phyloP scores from a whole-genome alignment of 2,329 filamentous ascomycete genomes.

The Stagonosporopsis cucurbitacearum region DNA sequence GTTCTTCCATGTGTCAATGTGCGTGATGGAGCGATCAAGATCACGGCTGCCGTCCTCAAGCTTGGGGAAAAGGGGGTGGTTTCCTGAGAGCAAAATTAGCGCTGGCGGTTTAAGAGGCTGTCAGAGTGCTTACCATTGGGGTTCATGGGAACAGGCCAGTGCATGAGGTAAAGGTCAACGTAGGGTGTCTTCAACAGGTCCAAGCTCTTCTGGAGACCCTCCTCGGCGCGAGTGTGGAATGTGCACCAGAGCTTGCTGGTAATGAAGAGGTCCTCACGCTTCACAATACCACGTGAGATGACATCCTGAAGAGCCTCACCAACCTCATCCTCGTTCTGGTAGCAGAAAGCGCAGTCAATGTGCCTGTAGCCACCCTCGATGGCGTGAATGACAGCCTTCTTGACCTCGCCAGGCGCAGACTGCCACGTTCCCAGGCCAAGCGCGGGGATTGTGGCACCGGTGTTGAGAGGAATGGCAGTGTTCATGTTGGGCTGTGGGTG shows the following conservation, averaged over 20 bases:
- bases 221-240: constrained; percentile 73
- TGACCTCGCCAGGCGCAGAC: constrained; percentile 54
- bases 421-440: constrained; percentile 51
- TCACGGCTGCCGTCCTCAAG: constrained; percentile 76
- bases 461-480: constrained; percentile 50
- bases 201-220: constrained; percentile 75
- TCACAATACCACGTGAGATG: constrained; percentile 70
- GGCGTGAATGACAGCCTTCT: constrained; percentile 56
- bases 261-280: constrained; percentile 81
- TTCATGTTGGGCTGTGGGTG: constrained; percentile 49
- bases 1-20: constrained; percentile 78
- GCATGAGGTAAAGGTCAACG: constrained; percentile 81
- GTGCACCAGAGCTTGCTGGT: constrained; percentile 87
- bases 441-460: constrained; percentile 48
- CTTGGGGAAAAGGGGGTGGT: constrained; percentile 77
- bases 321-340: constrained; percentile 83
- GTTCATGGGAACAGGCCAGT: constrained; percentile 85
- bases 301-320: constrained; percentile 78
- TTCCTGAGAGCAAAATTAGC: constrained; percentile 55
- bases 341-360: constrained; percentile 77
- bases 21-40: constrained; percentile 71
- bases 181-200: constrained; percentile 78
- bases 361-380: constrained; percentile 59
- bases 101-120: background rate
- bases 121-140: constrained; percentile 62